A percentile compares a stretch with the other conserved stretches of the same genome.
These are phyloP conservation scores for Cordia subcordata DNA, from an alignment of 257 asterid genomes.

Conservation along the genomic window DNA sequence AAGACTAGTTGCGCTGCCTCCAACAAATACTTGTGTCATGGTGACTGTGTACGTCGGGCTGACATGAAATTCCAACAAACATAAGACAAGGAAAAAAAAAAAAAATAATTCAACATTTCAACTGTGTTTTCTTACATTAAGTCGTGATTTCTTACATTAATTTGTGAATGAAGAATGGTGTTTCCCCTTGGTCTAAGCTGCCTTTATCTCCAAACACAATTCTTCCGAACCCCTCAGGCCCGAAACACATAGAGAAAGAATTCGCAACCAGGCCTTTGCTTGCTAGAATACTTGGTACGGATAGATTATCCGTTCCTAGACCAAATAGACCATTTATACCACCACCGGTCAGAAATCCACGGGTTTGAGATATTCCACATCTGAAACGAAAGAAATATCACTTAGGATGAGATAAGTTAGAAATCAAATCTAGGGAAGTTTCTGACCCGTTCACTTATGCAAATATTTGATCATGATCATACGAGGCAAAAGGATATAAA, in stretches of 20 bases:
- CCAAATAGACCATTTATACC: conserved; percentile 95
- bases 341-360: conserved; percentile 76
- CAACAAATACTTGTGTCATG: conserved; percentile 66
- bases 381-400: conserved; percentile 35
- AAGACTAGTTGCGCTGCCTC: conserved; percentile 34
- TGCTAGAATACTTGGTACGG: conserved; percentile 84
- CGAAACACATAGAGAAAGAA: conserved; percentile 96
- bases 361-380: conserved; percentile 89
- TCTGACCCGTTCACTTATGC: no score
- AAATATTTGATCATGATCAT: no score
- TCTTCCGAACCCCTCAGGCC: conserved; percentile 79
- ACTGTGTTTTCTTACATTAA: background rate
- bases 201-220: conserved; percentile 92
- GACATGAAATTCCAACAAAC: conserved; percentile 14
- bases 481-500: no score
- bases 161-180: conserved; percentile 59
- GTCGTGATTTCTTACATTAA: conserved; percentile 48
- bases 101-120: background rate
- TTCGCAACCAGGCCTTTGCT: conserved; percentile 68
- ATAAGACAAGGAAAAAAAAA: background rate
- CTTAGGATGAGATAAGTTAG: no score
- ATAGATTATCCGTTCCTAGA: conserved; percentile 68
- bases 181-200: conserved; percentile 48
- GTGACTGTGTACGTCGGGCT: conserved; percentile 77
- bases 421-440: no score